These are phyloP conservation scores for Candida insectorum DNA, from an alignment of 805 yeast genomes.

Conservation along the genomic window DNA sequence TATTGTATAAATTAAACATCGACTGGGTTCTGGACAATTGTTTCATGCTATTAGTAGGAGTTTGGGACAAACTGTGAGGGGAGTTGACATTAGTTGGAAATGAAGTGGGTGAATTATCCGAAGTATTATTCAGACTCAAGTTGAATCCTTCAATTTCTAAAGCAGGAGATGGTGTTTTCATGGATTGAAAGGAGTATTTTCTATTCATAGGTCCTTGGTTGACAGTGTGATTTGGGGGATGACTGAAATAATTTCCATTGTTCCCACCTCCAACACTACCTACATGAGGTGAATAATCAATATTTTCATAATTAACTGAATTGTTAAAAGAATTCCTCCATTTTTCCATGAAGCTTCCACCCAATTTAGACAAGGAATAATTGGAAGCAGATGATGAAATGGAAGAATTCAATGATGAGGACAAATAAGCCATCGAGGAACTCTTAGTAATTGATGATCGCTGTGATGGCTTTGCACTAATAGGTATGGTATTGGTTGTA, in stretches of 20 bases:
- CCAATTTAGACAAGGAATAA: conserved; percentile 37
- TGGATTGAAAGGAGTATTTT: conserved; percentile 24
- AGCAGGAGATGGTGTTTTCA: conserved; percentile 36
- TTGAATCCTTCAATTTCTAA: conserved; percentile 29
- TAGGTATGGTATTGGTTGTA: conserved; percentile 9
- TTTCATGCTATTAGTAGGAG: not conserved
- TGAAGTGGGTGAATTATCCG: conserved; percentile 16
- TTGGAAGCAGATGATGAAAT: conserved; percentile 35
- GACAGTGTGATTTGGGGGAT: not conserved
- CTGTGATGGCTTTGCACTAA: conserved; percentile 2
- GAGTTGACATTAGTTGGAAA: not conserved
- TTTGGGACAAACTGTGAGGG: not conserved
- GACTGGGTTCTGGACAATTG: conserved; percentile 32
- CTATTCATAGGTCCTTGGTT: conserved; percentile 3
- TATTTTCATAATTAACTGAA: conserved; percentile 9
- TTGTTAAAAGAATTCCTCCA: conserved; percentile 38
- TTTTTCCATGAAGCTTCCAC: conserved; percentile 43
- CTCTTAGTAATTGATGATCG: conserved; percentile 37
- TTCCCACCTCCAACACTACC: too few relatives aligned
- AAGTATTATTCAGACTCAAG: conserved; percentile 13
- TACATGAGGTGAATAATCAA: conserved; percentile 7
- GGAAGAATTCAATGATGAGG: conserved; percentile 40
- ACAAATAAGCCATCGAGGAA: conserved; percentile 37
- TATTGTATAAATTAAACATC: conserved; percentile 25
- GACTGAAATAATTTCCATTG: too few relatives aligned